Evolutionary conservation across 1,284 basidiomycete genomes (phyloP).

Genomic region (Mycena sp.): DNA sequence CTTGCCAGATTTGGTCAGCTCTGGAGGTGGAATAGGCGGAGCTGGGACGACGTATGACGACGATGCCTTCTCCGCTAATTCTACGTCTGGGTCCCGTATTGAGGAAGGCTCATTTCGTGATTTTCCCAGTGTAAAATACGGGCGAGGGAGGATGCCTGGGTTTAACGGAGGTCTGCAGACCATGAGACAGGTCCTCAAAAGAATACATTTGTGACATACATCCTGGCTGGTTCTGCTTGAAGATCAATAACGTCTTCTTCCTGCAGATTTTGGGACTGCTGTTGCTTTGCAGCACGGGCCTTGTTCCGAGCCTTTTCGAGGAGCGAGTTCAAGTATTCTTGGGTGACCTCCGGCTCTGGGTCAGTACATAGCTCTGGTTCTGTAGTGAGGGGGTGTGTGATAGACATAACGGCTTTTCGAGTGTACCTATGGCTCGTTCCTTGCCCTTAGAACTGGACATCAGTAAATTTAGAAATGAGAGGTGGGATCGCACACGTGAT

Average conservation of each 20-base stretch:
- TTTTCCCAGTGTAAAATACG: constrained; percentile 67
- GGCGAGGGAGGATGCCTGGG: constrained; percentile 64
- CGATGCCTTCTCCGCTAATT: constrained; percentile 57
- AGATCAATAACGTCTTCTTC: constrained; percentile 58
- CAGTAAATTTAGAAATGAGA: neutral
- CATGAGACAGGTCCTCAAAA: constrained; percentile 18
- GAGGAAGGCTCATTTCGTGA: constrained; percentile 54
- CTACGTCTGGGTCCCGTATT: constrained; percentile 70
- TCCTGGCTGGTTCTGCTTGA: constrained; percentile 44
- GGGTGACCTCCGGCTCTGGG: constrained; percentile 55
- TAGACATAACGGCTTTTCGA: neutral
- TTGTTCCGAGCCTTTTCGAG: constrained; percentile 68
- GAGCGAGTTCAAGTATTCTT: constrained; percentile 71
- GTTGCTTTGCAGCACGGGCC: constrained; percentile 45
- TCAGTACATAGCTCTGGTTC: constrained; percentile 48
- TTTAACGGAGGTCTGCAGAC: constrained; percentile 69
- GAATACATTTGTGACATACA: constrained; percentile 40
- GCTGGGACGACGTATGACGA: constrained; percentile 57
- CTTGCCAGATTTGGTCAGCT: constrained; percentile 66
- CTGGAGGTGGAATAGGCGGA: constrained; percentile 65
- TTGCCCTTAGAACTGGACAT: constrained; percentile 21
- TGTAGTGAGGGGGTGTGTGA: neutral
- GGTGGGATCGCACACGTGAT: neutral
- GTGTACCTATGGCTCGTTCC: constrained; percentile 7
- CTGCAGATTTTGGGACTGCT: constrained; percentile 4